A percentile compares a stretch with the other conserved stretches of the same genome.
Conservation (phyloP, 345 rosid species). For the Lepidium didymum region DNA sequence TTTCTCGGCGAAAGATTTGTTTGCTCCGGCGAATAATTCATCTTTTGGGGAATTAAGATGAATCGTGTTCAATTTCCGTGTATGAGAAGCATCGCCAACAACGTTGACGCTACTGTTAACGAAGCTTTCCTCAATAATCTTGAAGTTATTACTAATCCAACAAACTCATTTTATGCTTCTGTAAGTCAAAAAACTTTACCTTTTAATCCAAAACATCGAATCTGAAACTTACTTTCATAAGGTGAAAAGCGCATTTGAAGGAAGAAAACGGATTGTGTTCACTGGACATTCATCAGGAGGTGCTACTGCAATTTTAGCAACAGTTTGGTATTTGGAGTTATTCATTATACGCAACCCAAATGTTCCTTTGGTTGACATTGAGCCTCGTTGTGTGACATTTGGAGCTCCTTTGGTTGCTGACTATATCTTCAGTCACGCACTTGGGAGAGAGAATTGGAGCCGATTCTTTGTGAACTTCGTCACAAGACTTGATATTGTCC, state of each 20-base stretch:
- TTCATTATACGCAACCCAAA: background rate
- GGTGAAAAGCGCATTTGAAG: slow-evolving; percentile 38
- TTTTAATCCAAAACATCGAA: background rate
- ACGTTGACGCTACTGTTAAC: slow-evolving; percentile 48
- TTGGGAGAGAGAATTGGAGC: slow-evolving; percentile 69
- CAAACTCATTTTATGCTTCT: background rate
- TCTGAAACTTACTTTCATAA: slow-evolving; percentile 24
- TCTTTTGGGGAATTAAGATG: slow-evolving; percentile 54
- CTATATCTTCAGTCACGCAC: slow-evolving; percentile 51
- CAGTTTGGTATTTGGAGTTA: slow-evolving; percentile 57
- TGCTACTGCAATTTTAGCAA: slow-evolving; percentile 56
- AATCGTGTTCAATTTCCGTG: slow-evolving; percentile 41
- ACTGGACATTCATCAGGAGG: slow-evolving; percentile 87
- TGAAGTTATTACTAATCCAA: background rate
- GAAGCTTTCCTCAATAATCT: slow-evolving; percentile 45
- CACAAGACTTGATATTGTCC: slow-evolving; percentile 57
- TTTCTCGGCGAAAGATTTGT: slow-evolving; percentile 40
- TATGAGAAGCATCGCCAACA: slow-evolving; percentile 48
- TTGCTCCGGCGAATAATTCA: background rate
- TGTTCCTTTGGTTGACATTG: background rate
- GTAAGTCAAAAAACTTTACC: background rate
- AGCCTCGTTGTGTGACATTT: slow-evolving; percentile 68
- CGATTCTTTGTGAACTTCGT: slow-evolving; percentile 54
- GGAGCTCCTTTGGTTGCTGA: slow-evolving; percentile 81
- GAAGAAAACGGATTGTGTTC: slow-evolving; percentile 48